These are phyloP conservation scores for Solanum paucissectum DNA, from an alignment of 257 asterid genomes.

Conservation along the genomic window DNA sequence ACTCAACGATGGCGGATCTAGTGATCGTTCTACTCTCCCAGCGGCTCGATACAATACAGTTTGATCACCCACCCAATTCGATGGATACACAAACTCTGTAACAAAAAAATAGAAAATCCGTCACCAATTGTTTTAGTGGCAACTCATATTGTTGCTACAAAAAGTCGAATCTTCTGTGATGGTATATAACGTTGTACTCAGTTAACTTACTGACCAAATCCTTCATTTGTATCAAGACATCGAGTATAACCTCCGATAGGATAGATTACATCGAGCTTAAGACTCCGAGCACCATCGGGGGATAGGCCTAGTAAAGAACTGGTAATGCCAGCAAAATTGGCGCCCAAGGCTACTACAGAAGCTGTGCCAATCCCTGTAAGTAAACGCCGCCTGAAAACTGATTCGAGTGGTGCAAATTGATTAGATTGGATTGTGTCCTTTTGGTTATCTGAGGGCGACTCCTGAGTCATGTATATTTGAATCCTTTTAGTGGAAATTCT, in stretches of 20 bases:
- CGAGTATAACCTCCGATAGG: slow-evolving; percentile 67
- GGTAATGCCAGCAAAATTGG: slow-evolving; percentile 71
- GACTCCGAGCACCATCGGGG: slow-evolving; percentile 57
- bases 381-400: slow-evolving; percentile 62
- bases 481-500: not conserved
- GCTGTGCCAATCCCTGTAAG: slow-evolving; percentile 57
- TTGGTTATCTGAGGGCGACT: slow-evolving; percentile 10
- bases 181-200: not conserved
- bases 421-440: slow-evolving; percentile 19
- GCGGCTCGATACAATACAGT: slow-evolving; percentile 71
- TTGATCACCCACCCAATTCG: slow-evolving; percentile 88
- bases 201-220: slow-evolving; percentile 51
- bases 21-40: slow-evolving; percentile 59
- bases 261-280: slow-evolving; percentile 71
- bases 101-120: not conserved
- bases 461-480: slow-evolving; percentile 6
- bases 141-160: not conserved
- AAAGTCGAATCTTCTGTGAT: not conserved
- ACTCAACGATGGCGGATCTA: slow-evolving; percentile 51
- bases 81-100: slow-evolving; percentile 76
- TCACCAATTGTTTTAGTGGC: not conserved
- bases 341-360: slow-evolving; percentile 58
- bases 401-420: slow-evolving; percentile 50
- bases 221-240: slow-evolving; percentile 49
- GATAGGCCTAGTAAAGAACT: slow-evolving; percentile 65